Base-by-base conservation (phyloP, 2,329 filamentous ascomycete species). In the Penicillium carneum region DNA sequence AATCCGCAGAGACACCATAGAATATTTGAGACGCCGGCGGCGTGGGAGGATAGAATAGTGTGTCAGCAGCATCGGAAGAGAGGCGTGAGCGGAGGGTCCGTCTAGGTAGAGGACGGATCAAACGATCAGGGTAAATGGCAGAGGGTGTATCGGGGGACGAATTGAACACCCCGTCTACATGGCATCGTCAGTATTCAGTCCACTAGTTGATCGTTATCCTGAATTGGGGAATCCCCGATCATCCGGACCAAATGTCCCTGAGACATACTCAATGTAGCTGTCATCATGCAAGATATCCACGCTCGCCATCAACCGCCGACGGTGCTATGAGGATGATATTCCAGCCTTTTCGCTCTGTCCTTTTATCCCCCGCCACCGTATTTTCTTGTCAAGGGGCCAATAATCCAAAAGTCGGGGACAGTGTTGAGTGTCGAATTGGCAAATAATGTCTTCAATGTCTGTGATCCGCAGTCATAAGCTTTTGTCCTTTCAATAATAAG, bases 61-160 rank as follows among this genome's bases (percentile, higher is more conserved):
- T 87, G 55, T 90, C 89, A 59, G 91, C 92, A 70, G 91, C 88
- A 76, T 96, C 92, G 62, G 91, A 89, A 34, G 94, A 93, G 54
- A 99, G 84, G 59, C 92, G 88, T 75, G 95, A 93, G 71, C 93
- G 91, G 57, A 99, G 85, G 66, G 91, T 90, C 72, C 93, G 90
- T 80, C 91, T 95, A 45, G 95, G 95, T 63, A 99, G 82, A 59
- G 95, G 95, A 74, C 93, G 90, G 76, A 99, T 99, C 63, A 94
- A 90, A 78, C 95, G 89, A 75, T 96, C 91, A 68, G 92, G 92
- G 76, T 91, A 96, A 72, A 92, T 84, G 62, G 90, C 87, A 62
- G 92, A 95, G 66, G 88, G 84, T 61, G 90, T 90, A 82, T 97
- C 92, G 68, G 81, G 80, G 71, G 79, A 78, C 71, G 81, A 79